Percentiles rank a stretch among this genome's conserved stretches.
Conservation (phyloP, 306 rosid species). For the Ziziphus jujuba region DNA sequence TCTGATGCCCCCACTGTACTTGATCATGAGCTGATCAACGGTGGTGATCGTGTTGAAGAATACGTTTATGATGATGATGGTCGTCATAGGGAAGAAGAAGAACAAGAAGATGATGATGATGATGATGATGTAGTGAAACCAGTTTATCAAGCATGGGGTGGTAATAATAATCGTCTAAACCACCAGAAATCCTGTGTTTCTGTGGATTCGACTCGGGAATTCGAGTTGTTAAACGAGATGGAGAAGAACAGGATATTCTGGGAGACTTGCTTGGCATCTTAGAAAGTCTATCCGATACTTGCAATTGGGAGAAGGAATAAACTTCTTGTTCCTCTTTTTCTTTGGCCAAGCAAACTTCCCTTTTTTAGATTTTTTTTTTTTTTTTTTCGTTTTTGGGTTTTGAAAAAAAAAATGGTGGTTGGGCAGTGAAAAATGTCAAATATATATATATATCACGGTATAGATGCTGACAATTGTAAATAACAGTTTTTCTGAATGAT, state of each 20-base stretch:
- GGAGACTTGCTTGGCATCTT: slow-evolving; percentile 95
- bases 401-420: no score
- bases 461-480: no score
- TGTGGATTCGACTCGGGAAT: slow-evolving; percentile 48
- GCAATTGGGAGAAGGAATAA: background rate
- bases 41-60: slow-evolving; percentile 6
- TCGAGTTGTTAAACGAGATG: slow-evolving; percentile 57
- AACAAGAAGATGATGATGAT: slow-evolving; percentile 12
- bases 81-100: slow-evolving; percentile 6
- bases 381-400: no score
- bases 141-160: slow-evolving; percentile 26
- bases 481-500: no score
- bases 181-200: slow-evolving; percentile 48
- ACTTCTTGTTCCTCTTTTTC: background rate
- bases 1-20: slow-evolving; percentile 16
- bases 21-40: slow-evolving; percentile 15
- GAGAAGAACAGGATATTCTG: slow-evolving; percentile 82
- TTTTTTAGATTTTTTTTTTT: no score
- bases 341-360: no score
- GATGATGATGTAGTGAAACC: slow-evolving; percentile 13
- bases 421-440: no score
- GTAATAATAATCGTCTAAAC: slow-evolving; percentile 7
- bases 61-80: slow-evolving; percentile 14
- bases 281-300: background rate
- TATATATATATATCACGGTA: no score